phyloP scores from a whole-genome alignment of 78 protist genomes.

The Speleostelium caveatum region DNA sequence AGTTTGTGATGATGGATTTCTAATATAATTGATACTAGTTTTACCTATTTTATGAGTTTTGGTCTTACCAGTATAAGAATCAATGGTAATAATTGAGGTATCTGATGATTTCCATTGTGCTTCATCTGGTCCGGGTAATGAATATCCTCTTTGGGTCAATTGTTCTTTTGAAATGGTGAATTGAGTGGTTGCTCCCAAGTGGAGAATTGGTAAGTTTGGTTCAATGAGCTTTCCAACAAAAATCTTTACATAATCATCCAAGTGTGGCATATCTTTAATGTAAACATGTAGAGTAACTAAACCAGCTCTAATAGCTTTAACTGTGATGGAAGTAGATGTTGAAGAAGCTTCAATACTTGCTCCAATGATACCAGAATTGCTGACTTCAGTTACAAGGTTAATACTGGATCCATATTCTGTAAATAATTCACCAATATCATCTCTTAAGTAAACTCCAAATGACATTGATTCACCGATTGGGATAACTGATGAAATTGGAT shows the following conservation, averaged over 20 bases:
- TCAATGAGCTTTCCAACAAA: slow-evolving; percentile 72
- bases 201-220: slow-evolving; percentile 39
- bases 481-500: slow-evolving; percentile 29
- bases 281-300: slow-evolving; percentile 54
- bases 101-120: slow-evolving; percentile 24
- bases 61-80: slow-evolving; percentile 22
- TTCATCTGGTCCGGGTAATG: background rate
- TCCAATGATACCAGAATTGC: slow-evolving; percentile 48
- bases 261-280: slow-evolving; percentile 49
- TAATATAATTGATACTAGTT: slow-evolving; percentile 24
- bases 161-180: slow-evolving; percentile 17
- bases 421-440: slow-evolving; percentile 63
- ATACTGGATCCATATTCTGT: slow-evolving; percentile 22
- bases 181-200: slow-evolving; percentile 24
- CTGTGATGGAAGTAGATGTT: background rate
- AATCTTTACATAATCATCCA: slow-evolving; percentile 63
- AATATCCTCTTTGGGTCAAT: slow-evolving; percentile 15
- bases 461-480: slow-evolving; percentile 51
- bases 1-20: slow-evolving; percentile 55
- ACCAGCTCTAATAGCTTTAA: slow-evolving; percentile 61
- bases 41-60: background rate
- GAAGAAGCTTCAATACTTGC: slow-evolving; percentile 18
- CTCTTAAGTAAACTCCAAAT: slow-evolving; percentile 48
- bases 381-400: slow-evolving; percentile 10
- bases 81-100: slow-evolving; percentile 8